These are phyloP conservation scores for Termitomyces sp. DNA, from an alignment of 768 basidiomycete species.

Conservation along the genomic window DNA sequence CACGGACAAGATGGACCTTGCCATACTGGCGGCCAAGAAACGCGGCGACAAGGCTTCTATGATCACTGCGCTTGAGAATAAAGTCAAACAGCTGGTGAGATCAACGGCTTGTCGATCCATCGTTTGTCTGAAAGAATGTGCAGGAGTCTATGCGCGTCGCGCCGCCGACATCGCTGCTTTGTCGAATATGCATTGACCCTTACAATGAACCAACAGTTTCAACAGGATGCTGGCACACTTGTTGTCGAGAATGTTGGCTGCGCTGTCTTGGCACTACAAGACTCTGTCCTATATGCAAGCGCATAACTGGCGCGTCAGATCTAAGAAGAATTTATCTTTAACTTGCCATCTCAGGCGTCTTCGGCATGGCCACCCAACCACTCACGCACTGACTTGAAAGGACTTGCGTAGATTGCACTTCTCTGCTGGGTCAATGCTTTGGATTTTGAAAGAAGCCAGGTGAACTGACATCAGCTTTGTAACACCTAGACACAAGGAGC, in stretches of 20 bases:
- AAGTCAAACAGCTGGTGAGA: constrained; percentile 51
- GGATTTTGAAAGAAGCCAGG: not conserved
- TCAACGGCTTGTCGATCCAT: not conserved
- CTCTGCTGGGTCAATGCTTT: too few species aligned
- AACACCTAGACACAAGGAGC: too few species aligned
- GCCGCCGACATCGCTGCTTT: constrained; percentile 41
- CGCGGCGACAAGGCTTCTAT: constrained; percentile 43
- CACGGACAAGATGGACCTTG: constrained; percentile 40
- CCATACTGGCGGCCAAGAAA: constrained; percentile 43
- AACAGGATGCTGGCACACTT: constrained; percentile 86
- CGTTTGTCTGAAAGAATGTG: not conserved
- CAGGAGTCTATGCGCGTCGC: constrained; percentile 41
- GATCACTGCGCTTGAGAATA: constrained; percentile 53
- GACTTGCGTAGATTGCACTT: not conserved
- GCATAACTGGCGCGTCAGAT: constrained; percentile 75
- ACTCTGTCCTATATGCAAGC: constrained; percentile 83
- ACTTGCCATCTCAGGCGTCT: not conserved
- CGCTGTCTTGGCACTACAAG: constrained; percentile 79
- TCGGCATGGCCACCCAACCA: not conserved
- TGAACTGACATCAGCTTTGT: not conserved
- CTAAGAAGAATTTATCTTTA: constrained; percentile 72
- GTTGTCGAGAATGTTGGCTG: constrained; percentile 79
- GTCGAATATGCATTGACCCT: constrained; percentile 77
- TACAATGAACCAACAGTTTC: constrained; percentile 76
- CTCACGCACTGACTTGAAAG: not conserved